These are phyloP conservation scores for Nitzschia inconspicua DNA, from an alignment of 108 stramenopile genomes.

Conservation along the genomic window DNA sequence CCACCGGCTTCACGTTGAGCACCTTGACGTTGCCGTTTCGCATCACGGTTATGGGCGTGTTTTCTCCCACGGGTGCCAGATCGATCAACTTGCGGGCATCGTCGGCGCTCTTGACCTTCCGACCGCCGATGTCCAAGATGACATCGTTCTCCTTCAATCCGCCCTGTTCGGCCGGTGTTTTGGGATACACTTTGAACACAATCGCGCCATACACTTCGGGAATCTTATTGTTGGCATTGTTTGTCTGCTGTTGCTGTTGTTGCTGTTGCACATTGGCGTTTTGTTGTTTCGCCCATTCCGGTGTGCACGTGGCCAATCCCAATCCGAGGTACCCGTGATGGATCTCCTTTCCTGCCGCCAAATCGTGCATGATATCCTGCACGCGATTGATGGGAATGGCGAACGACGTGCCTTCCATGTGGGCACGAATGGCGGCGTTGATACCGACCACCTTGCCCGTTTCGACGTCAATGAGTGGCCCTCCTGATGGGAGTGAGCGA, in stretches of 20 bases:
- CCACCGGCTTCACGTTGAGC: slow-evolving; percentile 66
- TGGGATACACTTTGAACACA: slow-evolving; percentile 71
- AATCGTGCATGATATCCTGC: slow-evolving; percentile 61
- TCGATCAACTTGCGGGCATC: slow-evolving; percentile 81
- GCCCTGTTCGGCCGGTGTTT: slow-evolving; percentile 66
- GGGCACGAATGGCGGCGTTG: slow-evolving; percentile 86
- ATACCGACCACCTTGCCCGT: slow-evolving; percentile 84
- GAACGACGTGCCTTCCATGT: slow-evolving; percentile 90
- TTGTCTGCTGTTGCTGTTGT: slow-evolving; percentile 3
- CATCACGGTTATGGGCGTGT: slow-evolving; percentile 47
- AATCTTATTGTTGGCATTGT: slow-evolving; percentile 14
- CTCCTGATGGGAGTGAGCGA: slow-evolving; percentile 40
- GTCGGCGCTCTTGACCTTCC: slow-evolving; percentile 52
- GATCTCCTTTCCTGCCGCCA: slow-evolving; percentile 63
- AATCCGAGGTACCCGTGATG: slow-evolving; percentile 84
- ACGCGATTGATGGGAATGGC: slow-evolving; percentile 88
- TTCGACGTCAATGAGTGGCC: slow-evolving; percentile 85
- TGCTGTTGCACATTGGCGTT: slow-evolving; percentile 37
- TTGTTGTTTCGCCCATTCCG: slow-evolving; percentile 62
- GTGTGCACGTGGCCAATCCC: slow-evolving; percentile 56
- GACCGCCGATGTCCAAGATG: slow-evolving; percentile 63
- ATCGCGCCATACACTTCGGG: slow-evolving; percentile 79
- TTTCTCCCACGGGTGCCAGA: slow-evolving; percentile 50
- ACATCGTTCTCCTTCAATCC: slow-evolving; percentile 76
- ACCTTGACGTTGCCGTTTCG: slow-evolving; percentile 45